A percentile compares a stretch with the other conserved stretches of the same genome.
Evolutionary conservation across 2,329 filamentous ascomycete species (phyloP).

Genomic region (Trichophyton schoenleinii): DNA sequence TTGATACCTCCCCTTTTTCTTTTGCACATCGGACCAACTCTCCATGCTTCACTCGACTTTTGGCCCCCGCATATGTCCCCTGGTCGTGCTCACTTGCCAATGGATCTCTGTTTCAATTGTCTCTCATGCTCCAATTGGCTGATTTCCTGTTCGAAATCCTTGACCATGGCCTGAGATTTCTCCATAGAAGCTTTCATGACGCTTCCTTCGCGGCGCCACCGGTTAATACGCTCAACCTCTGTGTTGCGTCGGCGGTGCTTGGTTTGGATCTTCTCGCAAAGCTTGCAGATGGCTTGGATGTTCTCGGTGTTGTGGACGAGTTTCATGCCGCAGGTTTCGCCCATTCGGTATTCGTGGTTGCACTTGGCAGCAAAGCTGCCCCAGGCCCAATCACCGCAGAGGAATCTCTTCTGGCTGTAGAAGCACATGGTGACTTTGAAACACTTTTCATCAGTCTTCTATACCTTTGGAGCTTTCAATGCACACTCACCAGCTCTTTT

Average conservation of each 20-base stretch:
- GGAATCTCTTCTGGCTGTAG: conserved; percentile 79
- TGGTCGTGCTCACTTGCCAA: conserved; percentile 17
- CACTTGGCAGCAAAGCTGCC: conserved; percentile 86
- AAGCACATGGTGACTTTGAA: conserved; percentile 62
- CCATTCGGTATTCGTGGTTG: conserved; percentile 86
- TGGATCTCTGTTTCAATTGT: conserved; percentile 25
- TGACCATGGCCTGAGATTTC: conserved; percentile 60
- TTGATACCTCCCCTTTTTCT: neutral
- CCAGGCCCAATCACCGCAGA: conserved; percentile 89
- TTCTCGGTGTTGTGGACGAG: conserved; percentile 64
- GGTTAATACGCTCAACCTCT: conserved; percentile 59
- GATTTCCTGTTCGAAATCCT: conserved; percentile 59
- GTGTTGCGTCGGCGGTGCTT: conserved; percentile 64
- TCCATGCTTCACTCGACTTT: conserved; percentile 1
- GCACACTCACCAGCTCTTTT: neutral
- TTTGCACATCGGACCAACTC: neutral
- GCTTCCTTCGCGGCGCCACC: conserved; percentile 61
- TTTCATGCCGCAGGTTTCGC: conserved; percentile 91
- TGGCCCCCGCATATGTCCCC: conserved; percentile 6
- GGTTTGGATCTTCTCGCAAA: conserved; percentile 80
- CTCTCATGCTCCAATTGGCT: conserved; percentile 49
- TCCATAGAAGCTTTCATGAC: conserved; percentile 48
- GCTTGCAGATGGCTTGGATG: conserved; percentile 57
- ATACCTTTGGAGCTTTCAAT: neutral
- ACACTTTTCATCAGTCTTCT: neutral